Conservation (phyloP, 345 rosid species). For the Gossypium herbaceum region DNA sequence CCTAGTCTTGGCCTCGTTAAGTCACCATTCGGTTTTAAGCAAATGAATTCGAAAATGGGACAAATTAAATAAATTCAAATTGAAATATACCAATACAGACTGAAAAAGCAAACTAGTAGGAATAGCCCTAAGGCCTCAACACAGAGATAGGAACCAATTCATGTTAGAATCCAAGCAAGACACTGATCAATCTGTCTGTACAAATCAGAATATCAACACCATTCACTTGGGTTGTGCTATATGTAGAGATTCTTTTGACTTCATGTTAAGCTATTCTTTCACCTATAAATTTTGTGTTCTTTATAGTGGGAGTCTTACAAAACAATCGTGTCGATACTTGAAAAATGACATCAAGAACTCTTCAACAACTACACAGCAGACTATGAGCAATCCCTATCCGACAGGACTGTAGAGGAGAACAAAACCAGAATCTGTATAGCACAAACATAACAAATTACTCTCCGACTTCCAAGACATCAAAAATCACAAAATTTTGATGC, state of each 20-base stretch:
- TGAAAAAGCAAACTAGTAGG: no score
- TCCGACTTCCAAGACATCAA: neutral
- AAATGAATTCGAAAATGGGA: no score
- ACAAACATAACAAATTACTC: neutral
- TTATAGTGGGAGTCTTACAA: conserved; percentile 31
- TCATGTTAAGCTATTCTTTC: conserved; percentile 7
- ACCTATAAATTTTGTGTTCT: conserved; percentile 23
- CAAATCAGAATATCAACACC: conserved; percentile 22
- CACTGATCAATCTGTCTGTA: conserved; percentile 37
- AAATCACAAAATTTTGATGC: neutral
- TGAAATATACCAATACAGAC: no score
- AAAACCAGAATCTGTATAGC: conserved; percentile 24
- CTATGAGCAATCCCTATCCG: conserved; percentile 19
- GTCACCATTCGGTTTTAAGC: no score
- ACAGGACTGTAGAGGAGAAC: conserved; percentile 20
- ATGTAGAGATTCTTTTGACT: conserved; percentile 5
- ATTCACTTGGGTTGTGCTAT: no score
- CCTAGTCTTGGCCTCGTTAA: no score
- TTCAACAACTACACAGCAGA: conserved; percentile 3
- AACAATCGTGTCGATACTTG: conserved; percentile 15
- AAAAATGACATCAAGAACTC: conserved; percentile 3
- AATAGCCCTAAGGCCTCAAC: no score
- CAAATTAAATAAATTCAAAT: no score
- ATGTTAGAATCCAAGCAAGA: conserved; percentile 16
- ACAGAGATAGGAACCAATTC: conserved; percentile 13